Evolutionary conservation across 495 filamentous ascomycete genomes (phyloP).

Genomic region (Xylaria intraflava): DNA sequence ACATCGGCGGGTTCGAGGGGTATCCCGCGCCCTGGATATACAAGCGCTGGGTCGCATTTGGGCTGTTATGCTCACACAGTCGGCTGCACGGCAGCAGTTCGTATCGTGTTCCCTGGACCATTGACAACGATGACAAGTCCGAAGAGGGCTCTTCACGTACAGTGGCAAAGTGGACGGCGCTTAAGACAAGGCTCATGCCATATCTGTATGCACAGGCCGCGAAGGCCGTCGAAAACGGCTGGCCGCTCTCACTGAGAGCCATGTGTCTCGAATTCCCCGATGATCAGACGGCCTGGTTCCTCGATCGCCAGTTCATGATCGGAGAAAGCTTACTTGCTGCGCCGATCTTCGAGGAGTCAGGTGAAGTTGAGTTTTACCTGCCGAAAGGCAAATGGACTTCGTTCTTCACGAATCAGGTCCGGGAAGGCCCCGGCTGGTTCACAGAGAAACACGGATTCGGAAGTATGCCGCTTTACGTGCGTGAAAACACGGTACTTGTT

Average conservation of each 20-base stretch:
- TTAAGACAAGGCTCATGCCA: conserved; percentile 58
- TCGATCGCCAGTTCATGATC: conserved; percentile 65
- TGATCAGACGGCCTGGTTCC: conserved; percentile 53
- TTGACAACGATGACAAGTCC: conserved; percentile 50
- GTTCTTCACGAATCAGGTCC: conserved; percentile 41
- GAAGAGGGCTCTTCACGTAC: conserved; percentile 47
- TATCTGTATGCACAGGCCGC: conserved; percentile 54
- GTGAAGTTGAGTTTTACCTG: conserved; percentile 57
- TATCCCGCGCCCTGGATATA: conserved; percentile 61
- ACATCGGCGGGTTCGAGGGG: conserved; percentile 71
- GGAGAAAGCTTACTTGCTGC: conserved; percentile 53
- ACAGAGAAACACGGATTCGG: conserved; percentile 42
- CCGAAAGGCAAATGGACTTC: conserved; percentile 53
- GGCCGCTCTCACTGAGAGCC: conserved; percentile 50
- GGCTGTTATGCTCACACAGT: conserved; percentile 60
- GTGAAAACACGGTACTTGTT: conserved; percentile 42
- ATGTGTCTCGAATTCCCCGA: conserved; percentile 61
- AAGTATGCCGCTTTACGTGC: conserved; percentile 43
- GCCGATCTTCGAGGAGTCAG: conserved; percentile 54
- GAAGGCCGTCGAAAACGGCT: conserved; percentile 36
- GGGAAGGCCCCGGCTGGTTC: conserved; percentile 41
- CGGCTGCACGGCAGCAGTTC: conserved; percentile 60
- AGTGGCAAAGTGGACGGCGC: conserved; percentile 50
- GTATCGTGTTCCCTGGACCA: conserved; percentile 67
- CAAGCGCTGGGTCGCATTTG: conserved; percentile 71